phyloP scores from a whole-genome alignment of 2,329 filamentous ascomycete genomes.

The Hypocrella siamensis region DNA sequence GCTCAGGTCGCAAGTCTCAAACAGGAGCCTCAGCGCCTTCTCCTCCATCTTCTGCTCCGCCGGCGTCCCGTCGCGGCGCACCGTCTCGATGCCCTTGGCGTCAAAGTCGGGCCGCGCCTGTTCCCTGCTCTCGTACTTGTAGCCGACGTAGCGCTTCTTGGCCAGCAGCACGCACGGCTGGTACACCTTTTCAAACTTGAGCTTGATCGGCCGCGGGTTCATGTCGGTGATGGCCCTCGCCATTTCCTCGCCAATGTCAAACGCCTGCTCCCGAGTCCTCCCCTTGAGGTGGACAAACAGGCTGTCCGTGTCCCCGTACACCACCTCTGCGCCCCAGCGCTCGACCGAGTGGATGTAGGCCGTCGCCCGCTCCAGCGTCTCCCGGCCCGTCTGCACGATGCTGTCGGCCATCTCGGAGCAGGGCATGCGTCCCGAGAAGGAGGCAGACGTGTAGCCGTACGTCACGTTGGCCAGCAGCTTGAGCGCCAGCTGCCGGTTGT shows the following conservation, averaged over 20 bases:
- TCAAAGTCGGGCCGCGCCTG: conserved; percentile 82
- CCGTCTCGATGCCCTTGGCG: conserved; percentile 96
- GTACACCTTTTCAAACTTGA: conserved; percentile 98
- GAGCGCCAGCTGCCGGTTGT: conserved; percentile 84
- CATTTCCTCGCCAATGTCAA: conserved; percentile 85
- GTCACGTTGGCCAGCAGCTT: conserved; percentile 98
- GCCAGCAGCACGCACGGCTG: conserved; percentile 86
- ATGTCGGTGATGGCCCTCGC: conserved; percentile 71
- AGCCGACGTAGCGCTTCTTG: conserved; percentile 96
- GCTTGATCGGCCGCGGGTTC: conserved; percentile 83
- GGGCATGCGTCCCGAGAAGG: conserved; percentile 93
- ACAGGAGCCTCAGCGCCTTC: conserved; percentile 74
- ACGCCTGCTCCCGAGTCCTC: conserved; percentile 74
- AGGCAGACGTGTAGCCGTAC: conserved; percentile 93
- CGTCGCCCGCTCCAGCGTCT: conserved; percentile 88
- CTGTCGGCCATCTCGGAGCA: conserved; percentile 96
- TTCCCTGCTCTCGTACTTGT: conserved; percentile 73
- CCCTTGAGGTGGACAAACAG: conserved; percentile 84
- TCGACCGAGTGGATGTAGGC: conserved; percentile 79
- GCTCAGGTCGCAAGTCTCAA: conserved; percentile 77
- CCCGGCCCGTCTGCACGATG: conserved; percentile 89
- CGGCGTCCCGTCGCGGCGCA: conserved; percentile 84
- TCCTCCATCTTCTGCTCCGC: conserved; percentile 96
- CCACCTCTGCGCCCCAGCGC: conserved; percentile 86
- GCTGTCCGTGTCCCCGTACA: conserved; percentile 96